Base-by-base conservation (phyloP, 805 yeast genomes). In the Teunomyces pallodes region DNA sequence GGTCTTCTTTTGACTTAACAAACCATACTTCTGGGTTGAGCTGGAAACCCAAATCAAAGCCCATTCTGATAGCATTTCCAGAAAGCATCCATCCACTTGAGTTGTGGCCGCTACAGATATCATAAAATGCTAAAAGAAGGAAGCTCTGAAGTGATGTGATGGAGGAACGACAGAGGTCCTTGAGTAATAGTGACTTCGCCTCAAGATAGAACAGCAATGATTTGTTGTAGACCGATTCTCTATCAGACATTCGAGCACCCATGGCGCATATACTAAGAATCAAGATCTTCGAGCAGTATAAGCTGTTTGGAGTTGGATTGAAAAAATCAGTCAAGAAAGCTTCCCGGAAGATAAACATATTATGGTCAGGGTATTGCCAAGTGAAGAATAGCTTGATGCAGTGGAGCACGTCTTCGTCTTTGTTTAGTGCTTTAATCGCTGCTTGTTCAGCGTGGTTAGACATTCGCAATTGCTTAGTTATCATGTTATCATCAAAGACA, bases 311-410 rank as follows among this genome's bases (percentile, higher is more conserved):
- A 16, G 74, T 75, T 27, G 84, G 84, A 55, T 79, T 74, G 60
- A 81, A 82, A 59, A 82, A 82, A 46, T 83, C 87, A 44, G 72
- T 70, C 27, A 83, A 62, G 55, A 83, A 82, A 12, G 84, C 80
- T 53, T 83, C 88, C 49, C 87, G 66, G 56, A 79, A 83, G n/a
- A 83, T 73, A 54, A 81, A 83, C 67, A 79, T 74, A 55, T 80
- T 80, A 53, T 80, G 75, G 51, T 82, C 87, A 3, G 87, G 87
- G 53, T 83, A 83, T 51, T 80, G 77, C 83, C 85, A 82, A n/a
- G 74, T 75, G 60, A 82, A 83, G 59, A 83, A 74, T n/a, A 72
- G 59, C 54, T 69, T 64, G 31, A 71, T 47, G 53, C 76, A 72
- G 41, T 68, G 70, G 45, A 72, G 60, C 14, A 62, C 60, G 31